These are phyloP conservation scores for Collybiopsis confluens DNA, from an alignment of 768 basidiomycete species.

Conservation along the genomic window DNA sequence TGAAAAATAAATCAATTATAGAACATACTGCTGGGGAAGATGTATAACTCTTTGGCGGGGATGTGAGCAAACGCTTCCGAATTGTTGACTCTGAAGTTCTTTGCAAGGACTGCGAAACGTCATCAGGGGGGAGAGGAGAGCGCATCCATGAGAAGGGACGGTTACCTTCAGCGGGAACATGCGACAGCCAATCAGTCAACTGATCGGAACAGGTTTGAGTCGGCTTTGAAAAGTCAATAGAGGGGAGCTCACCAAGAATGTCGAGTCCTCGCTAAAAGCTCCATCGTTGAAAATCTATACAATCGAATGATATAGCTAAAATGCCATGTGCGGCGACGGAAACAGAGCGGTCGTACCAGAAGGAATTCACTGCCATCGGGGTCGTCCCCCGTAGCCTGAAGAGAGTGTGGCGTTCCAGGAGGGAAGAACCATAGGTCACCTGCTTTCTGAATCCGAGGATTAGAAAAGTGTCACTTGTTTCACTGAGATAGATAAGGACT, in stretches of 20 bases:
- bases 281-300: conserved; percentile 47
- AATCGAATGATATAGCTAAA: conserved; percentile 3
- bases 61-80: conserved; percentile 37
- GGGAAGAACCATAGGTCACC: conserved; percentile 60
- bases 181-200: conserved; percentile 53
- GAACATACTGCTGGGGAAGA: conserved; percentile 43
- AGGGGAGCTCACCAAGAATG: conserved; percentile 37
- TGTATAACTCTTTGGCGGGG: conserved; percentile 44
- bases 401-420: conserved; percentile 49
- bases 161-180: conserved; percentile 45
- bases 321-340: background rate
- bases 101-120: conserved; percentile 35
- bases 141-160: too few species aligned
- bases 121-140: too few species aligned
- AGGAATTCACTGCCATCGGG: conserved; percentile 49
- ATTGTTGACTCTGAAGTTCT: conserved; percentile 42
- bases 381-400: conserved; percentile 45
- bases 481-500: conserved; percentile 13
- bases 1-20: background rate
- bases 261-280: conserved; percentile 46
- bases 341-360: conserved; percentile 26
- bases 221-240: background rate
- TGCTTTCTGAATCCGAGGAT: conserved; percentile 20
- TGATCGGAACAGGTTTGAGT: conserved; percentile 12
- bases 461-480: too few species aligned